Evolutionary conservation across 2,329 filamentous ascomycete genomes (phyloP), one percentile per base, ranked within the genome.

Genomic region (Coniochaeta prunicola): DNA sequence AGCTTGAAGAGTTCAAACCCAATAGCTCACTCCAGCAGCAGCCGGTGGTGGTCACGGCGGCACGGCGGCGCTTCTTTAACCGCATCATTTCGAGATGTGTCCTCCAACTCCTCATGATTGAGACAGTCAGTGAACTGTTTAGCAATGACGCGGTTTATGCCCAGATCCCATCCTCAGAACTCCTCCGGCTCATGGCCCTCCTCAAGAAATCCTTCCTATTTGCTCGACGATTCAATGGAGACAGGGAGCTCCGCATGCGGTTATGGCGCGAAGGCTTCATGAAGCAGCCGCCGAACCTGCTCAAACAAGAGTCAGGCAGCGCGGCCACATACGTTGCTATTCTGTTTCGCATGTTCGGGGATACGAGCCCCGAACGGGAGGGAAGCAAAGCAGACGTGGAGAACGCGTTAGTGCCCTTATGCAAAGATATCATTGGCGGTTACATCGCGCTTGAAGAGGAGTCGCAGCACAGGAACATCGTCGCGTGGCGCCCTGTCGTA

Each of bases 11-110:
- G 70, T 97, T 96, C 76, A 90, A 88, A 63, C 90, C 91, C 5
- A 81, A 87, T 38, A 83, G 84, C 26, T 86, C 83, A 58, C 79
- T 92, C 15, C 92, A 96, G 71, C 91, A 94, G 71, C 91, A 96
- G 60, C 91, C 93, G 0, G 83, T 96, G 6, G 90, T 96, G 1
- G 93, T 99, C 5, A 97, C 94, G 1, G 91, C 92, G 2, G 92
- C 94, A 0, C 89, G 94, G 28, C 86, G 94, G 36, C 89, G 92
- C 57, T 97, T 97, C 78, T 99, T 99, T 81, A 99, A 99, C 76
- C 90, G 93, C 65, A 99, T 99, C 73, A 99, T 99, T 73, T 97
- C 93, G 15, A 93, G 96, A 65, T 99, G 94, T 71, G 96, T 99
- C 4, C 80, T 99, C 9, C 96, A 99, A 73, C 84, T 99, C 2